Percentiles rank a stretch among this genome's conserved stretches.
Evolutionary conservation across 441 rosid species (phyloP).

Genomic region (Brassica hybrid): DNA sequence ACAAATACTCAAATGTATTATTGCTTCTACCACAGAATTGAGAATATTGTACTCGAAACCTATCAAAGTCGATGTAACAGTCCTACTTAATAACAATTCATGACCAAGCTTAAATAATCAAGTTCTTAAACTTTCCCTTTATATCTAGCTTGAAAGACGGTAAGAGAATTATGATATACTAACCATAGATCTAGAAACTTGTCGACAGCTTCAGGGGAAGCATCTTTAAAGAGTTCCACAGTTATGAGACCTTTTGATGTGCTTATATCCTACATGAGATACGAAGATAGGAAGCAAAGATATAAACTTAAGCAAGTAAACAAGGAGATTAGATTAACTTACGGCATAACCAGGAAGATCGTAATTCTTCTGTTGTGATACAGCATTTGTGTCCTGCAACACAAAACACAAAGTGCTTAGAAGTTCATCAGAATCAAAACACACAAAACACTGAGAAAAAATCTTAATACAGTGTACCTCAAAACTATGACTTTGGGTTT

Average conservation of each 20-base stretch:
- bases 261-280: slow-evolving; percentile 60
- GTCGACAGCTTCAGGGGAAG: slow-evolving; percentile 77
- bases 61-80: no score
- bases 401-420: background rate
- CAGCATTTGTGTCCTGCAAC: slow-evolving; percentile 53
- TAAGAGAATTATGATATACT: slow-evolving; percentile 27
- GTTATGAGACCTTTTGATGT: slow-evolving; percentile 73
- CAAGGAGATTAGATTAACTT: slow-evolving; percentile 41
- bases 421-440: background rate
- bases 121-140: background rate
- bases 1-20: slow-evolving; percentile 46
- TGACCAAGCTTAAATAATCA: background rate
- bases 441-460: no score
- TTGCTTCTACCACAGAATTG: slow-evolving; percentile 3
- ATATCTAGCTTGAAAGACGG: slow-evolving; percentile 13
- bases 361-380: slow-evolving; percentile 57
- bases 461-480: slow-evolving; percentile 56
- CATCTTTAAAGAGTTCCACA: slow-evolving; percentile 74
- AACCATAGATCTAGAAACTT: slow-evolving; percentile 76
- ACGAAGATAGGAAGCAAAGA: slow-evolving; percentile 9
- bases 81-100: slow-evolving; percentile 2
- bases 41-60: background rate
- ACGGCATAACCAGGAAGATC: slow-evolving; percentile 95
- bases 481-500: slow-evolving; percentile 44
- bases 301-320: slow-evolving; percentile 6